Evolutionary conservation across 495 filamentous ascomycete genomes (phyloP).

Genomic region (Aspergillus avenaceus): DNA sequence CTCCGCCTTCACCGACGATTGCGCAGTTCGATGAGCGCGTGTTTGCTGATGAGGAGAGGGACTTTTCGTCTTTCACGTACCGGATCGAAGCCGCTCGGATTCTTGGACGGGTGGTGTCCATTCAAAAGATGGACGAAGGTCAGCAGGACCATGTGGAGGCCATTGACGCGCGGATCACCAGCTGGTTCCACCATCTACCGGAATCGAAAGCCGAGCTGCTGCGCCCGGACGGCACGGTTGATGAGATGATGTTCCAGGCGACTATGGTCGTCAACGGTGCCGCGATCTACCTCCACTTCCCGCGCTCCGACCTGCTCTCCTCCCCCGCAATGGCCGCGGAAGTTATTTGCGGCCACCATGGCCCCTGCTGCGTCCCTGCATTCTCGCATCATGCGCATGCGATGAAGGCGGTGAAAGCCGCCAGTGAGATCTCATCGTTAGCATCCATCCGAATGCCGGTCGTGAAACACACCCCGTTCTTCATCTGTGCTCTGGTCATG

Average conservation of each 20-base stretch:
- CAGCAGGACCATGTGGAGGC: slow-evolving; percentile 47
- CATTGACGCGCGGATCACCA: slow-evolving; percentile 72
- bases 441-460: slow-evolving; percentile 72
- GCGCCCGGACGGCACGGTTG: slow-evolving; percentile 59
- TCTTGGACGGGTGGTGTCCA: slow-evolving; percentile 65
- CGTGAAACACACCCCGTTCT: slow-evolving; percentile 78
- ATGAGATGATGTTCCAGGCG: slow-evolving; percentile 91
- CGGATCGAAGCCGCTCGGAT: slow-evolving; percentile 64
- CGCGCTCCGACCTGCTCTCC: slow-evolving; percentile 46
- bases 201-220: slow-evolving; percentile 68
- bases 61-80: slow-evolving; percentile 45
- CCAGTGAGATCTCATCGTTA: slow-evolving; percentile 71
- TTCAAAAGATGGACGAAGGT: slow-evolving; percentile 32
- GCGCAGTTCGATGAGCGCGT: slow-evolving; percentile 42
- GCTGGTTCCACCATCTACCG: slow-evolving; percentile 80
- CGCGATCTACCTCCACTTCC: slow-evolving; percentile 44
- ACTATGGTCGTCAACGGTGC: slow-evolving; percentile 72
- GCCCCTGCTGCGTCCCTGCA: slow-evolving; percentile 46
- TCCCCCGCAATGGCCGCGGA: slow-evolving; percentile 44
- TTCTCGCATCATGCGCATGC: slow-evolving; percentile 62
- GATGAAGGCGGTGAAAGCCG: slow-evolving; percentile 72
- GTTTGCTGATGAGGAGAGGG: slow-evolving; percentile 42
- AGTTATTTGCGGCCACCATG: slow-evolving; percentile 45
- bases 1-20: slow-evolving; percentile 36
- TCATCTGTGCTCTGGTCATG: slow-evolving; percentile 72